These are phyloP conservation scores for Aspergillus novofumigatus DNA, from an alignment of 2,329 filamentous ascomycete genomes.

Conservation along the genomic window DNA sequence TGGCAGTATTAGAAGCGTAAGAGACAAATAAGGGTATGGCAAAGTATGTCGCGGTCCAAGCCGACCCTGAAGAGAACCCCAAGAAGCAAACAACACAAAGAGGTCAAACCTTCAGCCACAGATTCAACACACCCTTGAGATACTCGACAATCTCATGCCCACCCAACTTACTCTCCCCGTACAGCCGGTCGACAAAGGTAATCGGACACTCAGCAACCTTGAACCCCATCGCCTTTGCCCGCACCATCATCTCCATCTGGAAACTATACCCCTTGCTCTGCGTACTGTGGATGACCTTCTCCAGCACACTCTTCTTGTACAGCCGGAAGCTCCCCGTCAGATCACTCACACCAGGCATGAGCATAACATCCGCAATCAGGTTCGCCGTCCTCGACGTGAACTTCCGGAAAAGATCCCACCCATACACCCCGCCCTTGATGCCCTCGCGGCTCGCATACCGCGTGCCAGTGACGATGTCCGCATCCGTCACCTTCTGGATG, in stretches of 20 bases:
- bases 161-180: conserved; percentile 91
- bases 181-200: conserved; percentile 89
- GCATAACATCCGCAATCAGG: conserved; percentile 89
- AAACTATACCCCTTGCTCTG: conserved; percentile 98
- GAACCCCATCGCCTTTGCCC: conserved; percentile 93
- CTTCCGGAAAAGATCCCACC: conserved; percentile 93
- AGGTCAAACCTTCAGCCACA: conserved; percentile 71
- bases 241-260: conserved; percentile 99
- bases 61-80: not conserved
- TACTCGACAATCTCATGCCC: conserved; percentile 97
- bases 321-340: conserved; percentile 90
- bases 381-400: conserved; percentile 72
- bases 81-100: too few species aligned
- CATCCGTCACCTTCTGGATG: conserved; percentile 70
- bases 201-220: conserved; percentile 95
- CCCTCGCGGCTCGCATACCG: conserved; percentile 74
- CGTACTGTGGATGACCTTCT: conserved; percentile 84
- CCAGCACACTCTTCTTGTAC: conserved; percentile 85
- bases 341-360: conserved; percentile 91
- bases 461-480: conserved; percentile 96
- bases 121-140: conserved; percentile 72
- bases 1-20: conserved; percentile 8
- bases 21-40: not conserved
- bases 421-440: conserved; percentile 72
- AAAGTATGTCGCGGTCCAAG: not conserved